phyloP scores from a whole-genome alignment of 768 basidiomycete species.

The Naganishia onofrii region DNA sequence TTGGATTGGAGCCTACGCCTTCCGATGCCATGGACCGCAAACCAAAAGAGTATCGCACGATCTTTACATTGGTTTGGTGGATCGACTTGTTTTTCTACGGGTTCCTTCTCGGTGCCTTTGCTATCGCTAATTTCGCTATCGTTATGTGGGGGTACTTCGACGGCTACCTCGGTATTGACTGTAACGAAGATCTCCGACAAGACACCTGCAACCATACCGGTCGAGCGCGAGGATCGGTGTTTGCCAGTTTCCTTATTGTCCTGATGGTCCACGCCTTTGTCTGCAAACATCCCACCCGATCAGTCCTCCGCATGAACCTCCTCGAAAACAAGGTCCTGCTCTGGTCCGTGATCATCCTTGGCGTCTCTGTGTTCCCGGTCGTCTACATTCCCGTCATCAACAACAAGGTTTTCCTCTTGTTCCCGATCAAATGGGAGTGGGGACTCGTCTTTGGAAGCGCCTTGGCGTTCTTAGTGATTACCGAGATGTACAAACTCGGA shows the following conservation, averaged over 20 bases:
- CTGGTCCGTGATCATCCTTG: constrained; percentile 47
- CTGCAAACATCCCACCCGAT: constrained; percentile 50
- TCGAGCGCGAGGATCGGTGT: constrained; percentile 53
- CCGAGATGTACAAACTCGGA: constrained; percentile 43
- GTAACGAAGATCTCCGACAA: constrained; percentile 45
- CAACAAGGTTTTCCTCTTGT: constrained; percentile 51
- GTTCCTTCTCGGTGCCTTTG: constrained; percentile 49
- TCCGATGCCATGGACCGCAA: constrained; percentile 58
- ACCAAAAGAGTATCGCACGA: constrained; percentile 51
- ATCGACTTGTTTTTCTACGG: constrained; percentile 53
- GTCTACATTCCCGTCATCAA: constrained; percentile 53
- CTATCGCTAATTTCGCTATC: constrained; percentile 51
- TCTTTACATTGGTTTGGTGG: constrained; percentile 53
- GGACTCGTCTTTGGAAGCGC: constrained; percentile 49
- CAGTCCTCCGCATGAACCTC: constrained; percentile 50
- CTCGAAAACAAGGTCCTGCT: constrained; percentile 52
- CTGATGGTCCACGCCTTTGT: constrained; percentile 49
- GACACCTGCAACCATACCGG: constrained; percentile 51
- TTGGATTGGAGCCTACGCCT: constrained; percentile 59
- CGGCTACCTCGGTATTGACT: constrained; percentile 46
- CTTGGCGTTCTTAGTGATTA: constrained; percentile 38
- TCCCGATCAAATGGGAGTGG: constrained; percentile 53
- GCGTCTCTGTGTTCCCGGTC: constrained; percentile 50
- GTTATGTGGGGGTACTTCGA: constrained; percentile 52
- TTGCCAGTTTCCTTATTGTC: constrained; percentile 52